Base-by-base conservation (phyloP, 192 early-diverging fungal genomes). In the Coemansia sp. region DNA sequence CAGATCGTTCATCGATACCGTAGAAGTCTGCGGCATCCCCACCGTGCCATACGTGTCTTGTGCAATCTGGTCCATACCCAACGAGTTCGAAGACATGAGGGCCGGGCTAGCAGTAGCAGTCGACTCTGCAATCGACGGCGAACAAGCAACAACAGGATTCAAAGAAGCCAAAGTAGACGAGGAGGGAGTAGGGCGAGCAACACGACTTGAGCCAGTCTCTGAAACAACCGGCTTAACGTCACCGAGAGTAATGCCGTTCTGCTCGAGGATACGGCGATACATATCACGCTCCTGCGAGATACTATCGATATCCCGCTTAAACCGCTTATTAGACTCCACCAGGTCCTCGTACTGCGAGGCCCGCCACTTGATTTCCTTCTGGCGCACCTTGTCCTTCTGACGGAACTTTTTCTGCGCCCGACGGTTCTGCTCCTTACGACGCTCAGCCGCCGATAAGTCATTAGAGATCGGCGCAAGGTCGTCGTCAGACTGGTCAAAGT, bases 341-440 rank as follows among this genome's bases (percentile, higher is more conserved):
- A 84, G 46, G n/a, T 63, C 58, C 41, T 84, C 82, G 68, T 84
- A 84, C 71, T 84, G 82, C 38, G 76, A 70, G 17, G 82, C 82
- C 4, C 77, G 76, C 82, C 82, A 84, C 59, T 84, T 84, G 67
- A 84, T 42, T 39, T 84, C 77, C 67, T 84, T 84, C 59, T 84
- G 82, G 14, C 82, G 77, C 61, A 84, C 82, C 67, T 84, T 84
- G 77, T 84, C 82, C 70, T 84, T 84, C 27, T 84, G 77, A 0
- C 82, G 48, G 51, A 84, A 84, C 77, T 84, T 84, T 31, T 84
- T 84, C 69, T 84, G 82, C 19, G 82, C 82, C n/a, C 82, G 57
- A 14, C 82, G 73, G 68, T 84, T 84, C 74, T 84, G 82, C 74
- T 84, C 82, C 64, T 75, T 75, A 8, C 82, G 67, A 23, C 82